Percentiles rank a stretch among this genome's conserved stretches.
phyloP scores from a whole-genome alignment of 805 yeast species.

The Metschnikowia borealis region DNA sequence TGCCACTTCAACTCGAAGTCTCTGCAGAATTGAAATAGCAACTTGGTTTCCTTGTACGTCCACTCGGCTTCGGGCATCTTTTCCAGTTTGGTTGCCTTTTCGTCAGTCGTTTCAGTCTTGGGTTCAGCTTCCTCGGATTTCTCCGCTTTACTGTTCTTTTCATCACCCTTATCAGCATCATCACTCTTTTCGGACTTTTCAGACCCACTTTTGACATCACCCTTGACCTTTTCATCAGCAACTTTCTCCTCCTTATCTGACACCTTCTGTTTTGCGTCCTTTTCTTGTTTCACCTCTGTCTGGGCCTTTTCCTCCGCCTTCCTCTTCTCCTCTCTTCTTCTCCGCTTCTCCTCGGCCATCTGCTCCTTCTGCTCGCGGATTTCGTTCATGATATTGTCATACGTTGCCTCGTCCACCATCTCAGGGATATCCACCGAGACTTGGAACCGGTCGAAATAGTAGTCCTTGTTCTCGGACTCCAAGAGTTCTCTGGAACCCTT shows the following conservation, averaged over 20 bases:
- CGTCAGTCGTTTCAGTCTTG: conserved; percentile 22
- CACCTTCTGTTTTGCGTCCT: conserved; percentile 6
- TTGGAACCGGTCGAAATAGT: conserved; percentile 72
- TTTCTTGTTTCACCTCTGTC: background rate
- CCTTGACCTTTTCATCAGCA: background rate
- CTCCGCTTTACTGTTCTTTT: conserved; percentile 10
- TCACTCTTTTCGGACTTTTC: conserved; percentile 20
- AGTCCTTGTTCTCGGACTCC: conserved; percentile 40
- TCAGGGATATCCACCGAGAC: conserved; percentile 65
- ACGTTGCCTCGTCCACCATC: conserved; percentile 58
- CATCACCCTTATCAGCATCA: conserved; percentile 7
- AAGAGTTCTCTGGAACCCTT: conserved; percentile 57
- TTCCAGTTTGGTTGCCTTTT: conserved; percentile 17
- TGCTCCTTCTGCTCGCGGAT: conserved; percentile 25
- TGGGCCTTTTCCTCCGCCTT: conserved; percentile 1
- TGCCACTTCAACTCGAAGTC: conserved; percentile 63
- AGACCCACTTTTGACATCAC: background rate
- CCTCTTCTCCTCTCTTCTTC: conserved; percentile 3
- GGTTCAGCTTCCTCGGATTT: conserved; percentile 4
- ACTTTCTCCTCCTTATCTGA: background rate
- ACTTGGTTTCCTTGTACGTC: conserved; percentile 73
- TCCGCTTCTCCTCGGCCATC: conserved; percentile 7
- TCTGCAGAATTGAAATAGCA: conserved; percentile 69
- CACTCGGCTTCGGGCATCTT: conserved; percentile 45
- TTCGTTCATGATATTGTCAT: conserved; percentile 46